A percentile compares a stretch with the other conserved stretches of the same genome.
phyloP scores from a whole-genome alignment of 2,329 filamentous ascomycete species.

The Ilyonectria sp. region DNA sequence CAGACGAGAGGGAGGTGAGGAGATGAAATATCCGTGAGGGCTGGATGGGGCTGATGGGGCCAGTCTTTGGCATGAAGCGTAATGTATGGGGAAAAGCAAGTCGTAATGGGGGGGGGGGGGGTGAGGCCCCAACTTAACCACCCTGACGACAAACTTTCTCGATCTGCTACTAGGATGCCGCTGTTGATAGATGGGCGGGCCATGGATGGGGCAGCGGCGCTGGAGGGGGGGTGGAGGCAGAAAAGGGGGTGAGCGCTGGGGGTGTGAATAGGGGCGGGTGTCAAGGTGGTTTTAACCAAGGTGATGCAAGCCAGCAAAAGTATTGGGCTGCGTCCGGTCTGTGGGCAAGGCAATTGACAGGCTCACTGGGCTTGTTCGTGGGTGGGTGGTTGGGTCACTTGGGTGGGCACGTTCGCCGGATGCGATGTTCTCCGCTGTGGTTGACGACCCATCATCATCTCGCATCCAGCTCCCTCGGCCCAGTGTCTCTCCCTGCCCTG shows the following conservation, averaged over 20 bases:
- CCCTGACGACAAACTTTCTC: conserved; percentile 44
- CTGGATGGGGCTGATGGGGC: conserved; percentile 40
- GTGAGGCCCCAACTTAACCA: conserved; percentile 32
- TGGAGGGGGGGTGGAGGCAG: conserved; percentile 35
- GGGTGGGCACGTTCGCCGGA: conserved; percentile 41
- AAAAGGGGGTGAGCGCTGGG: conserved; percentile 17
- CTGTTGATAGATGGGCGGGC: conserved; percentile 43
- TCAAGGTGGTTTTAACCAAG: conserved; percentile 11
- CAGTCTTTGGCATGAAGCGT: conserved; percentile 43
- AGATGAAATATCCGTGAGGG: conserved; percentile 47
- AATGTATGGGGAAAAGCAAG: conserved; percentile 48
- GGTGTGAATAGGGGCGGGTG: conserved; percentile 11
- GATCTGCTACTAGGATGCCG: conserved; percentile 49
- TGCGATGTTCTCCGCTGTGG: conserved; percentile 36
- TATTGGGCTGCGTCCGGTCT: conserved; percentile 23
- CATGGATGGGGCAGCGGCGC: conserved; percentile 40
- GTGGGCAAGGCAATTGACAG: conserved; percentile 16
- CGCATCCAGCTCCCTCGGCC: conserved; percentile 17
- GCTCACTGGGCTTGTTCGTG: conserved; percentile 28
- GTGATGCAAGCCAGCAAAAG: conserved; percentile 15
- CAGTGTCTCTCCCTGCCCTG: conserved; percentile 2
- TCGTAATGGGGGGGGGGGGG: conserved; percentile 34
- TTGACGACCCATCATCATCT: conserved; percentile 26
- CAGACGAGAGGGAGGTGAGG: conserved; percentile 42
- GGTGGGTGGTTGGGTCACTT: conserved; percentile 25